These are phyloP conservation scores for Blastocystis sp. DNA, from an alignment of 352 stramenopile genomes.

Conservation along the genomic window DNA sequence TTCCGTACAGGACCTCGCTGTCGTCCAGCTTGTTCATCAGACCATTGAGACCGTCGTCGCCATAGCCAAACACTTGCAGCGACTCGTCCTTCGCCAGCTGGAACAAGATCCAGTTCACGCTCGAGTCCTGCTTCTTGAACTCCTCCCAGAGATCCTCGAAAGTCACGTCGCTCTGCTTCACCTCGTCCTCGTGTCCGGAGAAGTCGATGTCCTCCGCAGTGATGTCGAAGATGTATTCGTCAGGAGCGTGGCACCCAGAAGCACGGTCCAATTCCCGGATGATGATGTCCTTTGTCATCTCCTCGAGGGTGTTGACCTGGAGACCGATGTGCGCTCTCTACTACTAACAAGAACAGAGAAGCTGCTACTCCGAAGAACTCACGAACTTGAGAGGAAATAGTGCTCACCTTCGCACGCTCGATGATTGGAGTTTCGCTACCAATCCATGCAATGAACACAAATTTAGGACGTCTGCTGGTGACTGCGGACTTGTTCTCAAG, in stretches of 20 bases:
- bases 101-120: slow-evolving; percentile 50
- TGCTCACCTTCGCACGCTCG: slow-evolving; percentile 41
- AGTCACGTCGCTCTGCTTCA: slow-evolving; percentile 1
- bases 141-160: slow-evolving; percentile 52
- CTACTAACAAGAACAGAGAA: neutral
- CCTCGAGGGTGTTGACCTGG: slow-evolving; percentile 46
- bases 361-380: slow-evolving; percentile 29
- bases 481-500: slow-evolving; percentile 44
- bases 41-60: slow-evolving; percentile 11
- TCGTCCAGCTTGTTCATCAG: slow-evolving; percentile 17
- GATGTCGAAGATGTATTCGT: slow-evolving; percentile 59
- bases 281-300: slow-evolving; percentile 61
- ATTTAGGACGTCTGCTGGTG: slow-evolving; percentile 50
- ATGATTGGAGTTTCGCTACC: slow-evolving; percentile 43
- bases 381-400: neutral
- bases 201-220: slow-evolving; percentile 44
- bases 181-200: neutral
- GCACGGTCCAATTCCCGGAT: slow-evolving; percentile 4
- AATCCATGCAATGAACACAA: slow-evolving; percentile 58
- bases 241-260: slow-evolving; percentile 7
- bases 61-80: slow-evolving; percentile 38
- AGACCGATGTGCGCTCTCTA: slow-evolving; percentile 51
- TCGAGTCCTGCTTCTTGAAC: slow-evolving; percentile 47
- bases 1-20: slow-evolving; percentile 49
- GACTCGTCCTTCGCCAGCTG: slow-evolving; percentile 43